phyloP scores from a whole-genome alignment of 345 rosid species.

The Eucalyptus leucophloia region DNA sequence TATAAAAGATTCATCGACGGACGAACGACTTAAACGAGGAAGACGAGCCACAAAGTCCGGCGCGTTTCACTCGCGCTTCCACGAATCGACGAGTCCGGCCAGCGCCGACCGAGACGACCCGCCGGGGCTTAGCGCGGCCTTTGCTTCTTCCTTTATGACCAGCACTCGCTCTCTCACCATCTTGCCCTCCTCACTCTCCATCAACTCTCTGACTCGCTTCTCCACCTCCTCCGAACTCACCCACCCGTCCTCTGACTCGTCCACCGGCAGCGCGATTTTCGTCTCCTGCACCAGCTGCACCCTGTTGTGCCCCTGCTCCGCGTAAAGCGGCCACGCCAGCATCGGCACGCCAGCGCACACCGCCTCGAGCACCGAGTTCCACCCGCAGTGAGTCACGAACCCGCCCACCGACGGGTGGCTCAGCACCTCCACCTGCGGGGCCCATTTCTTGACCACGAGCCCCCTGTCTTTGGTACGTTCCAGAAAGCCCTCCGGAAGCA shows the following conservation, averaged over 20 bases:
- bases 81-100: neutral
- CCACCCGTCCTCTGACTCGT: constrained; percentile 15
- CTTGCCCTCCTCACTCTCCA: constrained; percentile 8
- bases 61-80: neutral
- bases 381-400: constrained; percentile 22
- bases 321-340: constrained; percentile 47
- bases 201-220: constrained; percentile 14
- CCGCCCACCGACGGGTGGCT: constrained; percentile 4
- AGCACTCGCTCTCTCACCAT: neutral
- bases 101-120: constrained; percentile 32
- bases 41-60: neutral
- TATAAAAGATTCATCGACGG: neutral
- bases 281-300: constrained; percentile 38
- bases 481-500: constrained; percentile 39
- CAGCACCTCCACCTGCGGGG: constrained; percentile 7
- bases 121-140: constrained; percentile 12
- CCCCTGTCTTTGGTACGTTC: constrained; percentile 18
- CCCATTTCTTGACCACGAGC: constrained; percentile 8
- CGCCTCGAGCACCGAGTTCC: constrained; percentile 24
- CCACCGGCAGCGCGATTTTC: constrained; percentile 35
- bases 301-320: constrained; percentile 35
- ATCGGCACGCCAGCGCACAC: constrained; percentile 2
- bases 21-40: neutral
- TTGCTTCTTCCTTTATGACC: constrained; percentile 1
- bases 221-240: constrained; percentile 16